Conservation (phyloP, 768 basidiomycete species). For the Hemileccinum impolitum region DNA sequence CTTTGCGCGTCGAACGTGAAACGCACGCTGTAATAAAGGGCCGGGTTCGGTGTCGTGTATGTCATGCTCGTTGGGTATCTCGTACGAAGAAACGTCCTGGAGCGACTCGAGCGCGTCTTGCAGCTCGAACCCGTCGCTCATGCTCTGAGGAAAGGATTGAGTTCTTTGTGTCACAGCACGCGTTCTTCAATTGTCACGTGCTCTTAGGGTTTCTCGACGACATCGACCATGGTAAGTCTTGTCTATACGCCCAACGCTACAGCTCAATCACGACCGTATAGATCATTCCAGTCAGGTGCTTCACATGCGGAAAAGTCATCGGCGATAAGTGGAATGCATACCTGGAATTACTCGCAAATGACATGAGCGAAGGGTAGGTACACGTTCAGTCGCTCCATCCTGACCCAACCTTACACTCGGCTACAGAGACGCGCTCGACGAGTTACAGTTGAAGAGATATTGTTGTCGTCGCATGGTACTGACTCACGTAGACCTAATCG, state of each 20-base stretch:
- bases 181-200: constrained; percentile 7
- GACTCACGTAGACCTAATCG: constrained; percentile 96
- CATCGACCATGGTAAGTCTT: constrained; percentile 24
- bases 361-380: constrained; percentile 84
- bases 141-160: constrained; percentile 20
- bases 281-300: constrained; percentile 97
- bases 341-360: constrained; percentile 73
- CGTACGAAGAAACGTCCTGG: constrained; percentile 56
- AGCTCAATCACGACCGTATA: constrained; percentile 26
- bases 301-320: constrained; percentile 95
- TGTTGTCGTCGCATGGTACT: constrained; percentile 97
- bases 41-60: constrained; percentile 52
- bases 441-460: constrained; percentile 86
- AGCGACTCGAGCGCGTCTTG: constrained; percentile 73
- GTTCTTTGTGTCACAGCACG: constrained; percentile 14
- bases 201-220: neutral
- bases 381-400: neutral
- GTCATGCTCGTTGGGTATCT: constrained; percentile 69
- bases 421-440: constrained; percentile 81
- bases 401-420: neutral
- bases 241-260: neutral
- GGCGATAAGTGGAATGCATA: constrained; percentile 95
- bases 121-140: constrained; percentile 60
- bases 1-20: neutral
- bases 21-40: constrained; percentile 57